These are phyloP conservation scores for Lineolata rhizophorae DNA, from an alignment of 495 filamentous ascomycete species.

Conservation along the genomic window DNA sequence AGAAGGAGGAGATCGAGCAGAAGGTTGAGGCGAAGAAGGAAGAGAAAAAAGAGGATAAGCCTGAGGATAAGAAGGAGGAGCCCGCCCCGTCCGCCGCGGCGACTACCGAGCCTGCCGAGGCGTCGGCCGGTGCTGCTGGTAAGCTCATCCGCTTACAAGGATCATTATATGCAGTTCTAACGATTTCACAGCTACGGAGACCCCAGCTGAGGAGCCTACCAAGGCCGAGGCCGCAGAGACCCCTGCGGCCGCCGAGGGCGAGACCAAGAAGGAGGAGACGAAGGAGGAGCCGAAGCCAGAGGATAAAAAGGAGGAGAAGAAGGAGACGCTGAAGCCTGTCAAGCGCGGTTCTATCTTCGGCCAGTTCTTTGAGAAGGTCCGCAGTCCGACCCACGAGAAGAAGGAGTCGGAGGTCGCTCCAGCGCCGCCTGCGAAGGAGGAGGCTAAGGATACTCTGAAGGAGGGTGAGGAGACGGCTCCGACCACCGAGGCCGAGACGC, in stretches of 20 bases:
- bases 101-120: conserved; percentile 16
- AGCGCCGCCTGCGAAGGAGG: conserved; percentile 4
- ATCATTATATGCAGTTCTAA: not conserved
- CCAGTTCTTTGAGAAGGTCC: conserved; percentile 15
- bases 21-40: conserved; percentile 26
- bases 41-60: conserved; percentile 27
- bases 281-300: too few species aligned
- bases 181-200: too few species aligned
- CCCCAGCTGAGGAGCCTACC: too few species aligned
- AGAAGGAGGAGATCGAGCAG: conserved; percentile 30
- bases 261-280: conserved; percentile 8
- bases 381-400: conserved; percentile 19
- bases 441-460: conserved; percentile 9
- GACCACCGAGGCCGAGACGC: conserved; percentile 3
- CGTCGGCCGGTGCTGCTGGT: too few species aligned
- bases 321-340: conserved; percentile 12
- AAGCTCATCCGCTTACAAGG: too few species aligned
- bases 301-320: too few species aligned
- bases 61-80: conserved; percentile 21
- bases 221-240: conserved; percentile 7
- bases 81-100: too few species aligned
- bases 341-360: conserved; percentile 22
- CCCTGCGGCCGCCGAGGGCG: conserved; percentile 8
- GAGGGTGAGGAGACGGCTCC: conserved; percentile 20
- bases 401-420: conserved; percentile 13